These are phyloP conservation scores for Penicillium janthinellum DNA, from an alignment of 2,329 filamentous ascomycete species.

Conservation along the genomic window DNA sequence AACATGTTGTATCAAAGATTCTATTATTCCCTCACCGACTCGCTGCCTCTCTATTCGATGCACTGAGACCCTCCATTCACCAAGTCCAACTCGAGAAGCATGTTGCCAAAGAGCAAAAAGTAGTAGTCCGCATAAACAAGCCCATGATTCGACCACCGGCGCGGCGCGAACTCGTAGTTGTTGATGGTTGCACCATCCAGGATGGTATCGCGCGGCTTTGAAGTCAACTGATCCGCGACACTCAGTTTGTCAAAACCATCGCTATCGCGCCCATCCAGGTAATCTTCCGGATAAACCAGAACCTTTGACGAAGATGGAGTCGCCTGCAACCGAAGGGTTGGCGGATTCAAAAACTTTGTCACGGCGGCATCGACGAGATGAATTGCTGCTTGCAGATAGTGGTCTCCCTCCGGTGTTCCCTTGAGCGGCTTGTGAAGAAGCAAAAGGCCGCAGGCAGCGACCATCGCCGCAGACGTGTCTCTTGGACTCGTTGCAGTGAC, in stretches of 20 bases:
- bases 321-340: conserved; percentile 1
- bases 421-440: conserved; percentile 39
- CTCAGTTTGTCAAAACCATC: conserved; percentile 9
- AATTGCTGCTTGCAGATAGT: conserved; percentile 10
- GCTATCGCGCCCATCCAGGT: not conserved
- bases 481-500: conserved; percentile 20
- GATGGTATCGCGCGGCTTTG: conserved; percentile 43
- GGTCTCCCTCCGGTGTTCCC: not conserved
- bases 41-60: not conserved
- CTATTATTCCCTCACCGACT: not conserved
- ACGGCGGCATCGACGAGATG: conserved; percentile 13
- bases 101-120: conserved; percentile 46
- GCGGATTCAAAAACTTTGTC: conserved; percentile 11
- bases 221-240: conserved; percentile 7
- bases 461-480: conserved; percentile 47
- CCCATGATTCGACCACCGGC: conserved; percentile 44
- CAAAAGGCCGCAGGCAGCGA: conserved; percentile 47
- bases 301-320: not conserved
- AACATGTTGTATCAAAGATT: not conserved
- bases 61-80: not conserved
- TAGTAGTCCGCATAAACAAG: conserved; percentile 50
- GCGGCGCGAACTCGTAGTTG: conserved; percentile 45
- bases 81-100: conserved; percentile 36
- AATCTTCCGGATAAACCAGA: not conserved
- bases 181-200: conserved; percentile 48